These are phyloP conservation scores for Hippophae gyantsensis DNA, from an alignment of 306 rosid species.

Conservation along the genomic window DNA sequence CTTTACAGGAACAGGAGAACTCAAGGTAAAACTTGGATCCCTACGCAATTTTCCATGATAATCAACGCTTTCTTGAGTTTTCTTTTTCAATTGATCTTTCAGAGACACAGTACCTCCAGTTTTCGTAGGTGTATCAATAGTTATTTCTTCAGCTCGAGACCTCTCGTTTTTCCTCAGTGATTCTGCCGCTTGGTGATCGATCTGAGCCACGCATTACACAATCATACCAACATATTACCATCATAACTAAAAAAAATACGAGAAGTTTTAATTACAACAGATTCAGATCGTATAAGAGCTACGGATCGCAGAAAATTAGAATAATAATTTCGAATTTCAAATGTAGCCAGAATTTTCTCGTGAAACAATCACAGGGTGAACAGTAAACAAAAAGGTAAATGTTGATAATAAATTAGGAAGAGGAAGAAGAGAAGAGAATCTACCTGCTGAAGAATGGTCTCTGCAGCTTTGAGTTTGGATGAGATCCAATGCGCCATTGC, in stretches of 20 bases:
- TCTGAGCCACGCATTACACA: constrained; percentile 45
- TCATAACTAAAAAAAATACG: background rate
- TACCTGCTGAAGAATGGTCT: constrained; percentile 90
- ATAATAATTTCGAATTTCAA: background rate
- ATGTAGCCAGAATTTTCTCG: background rate
- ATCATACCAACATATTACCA: constrained; percentile 2
- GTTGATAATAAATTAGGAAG: background rate
- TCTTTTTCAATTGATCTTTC: constrained; percentile 80
- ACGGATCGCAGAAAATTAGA: no score
- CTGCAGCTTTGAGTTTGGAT: constrained; percentile 93
- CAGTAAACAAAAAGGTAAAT: background rate
- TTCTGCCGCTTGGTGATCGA: constrained; percentile 98
- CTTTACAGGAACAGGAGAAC: constrained; percentile 1
- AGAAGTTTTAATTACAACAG: background rate
- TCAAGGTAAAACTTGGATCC: constrained; percentile 36
- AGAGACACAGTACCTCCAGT: constrained; percentile 46
- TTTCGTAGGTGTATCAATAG: constrained; percentile 36
- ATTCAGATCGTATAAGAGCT: background rate
- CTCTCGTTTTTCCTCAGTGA: constrained; percentile 74
- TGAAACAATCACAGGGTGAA: constrained; percentile 6
- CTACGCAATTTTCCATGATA: constrained; percentile 46
- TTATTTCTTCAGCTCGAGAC: constrained; percentile 34
- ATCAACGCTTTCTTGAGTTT: constrained; percentile 35
- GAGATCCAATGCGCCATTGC: constrained; percentile 96
- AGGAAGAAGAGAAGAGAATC: constrained; percentile 9